Base-by-base conservation (phyloP, 169 alveolate species). In the Nephromyces sp. region DNA sequence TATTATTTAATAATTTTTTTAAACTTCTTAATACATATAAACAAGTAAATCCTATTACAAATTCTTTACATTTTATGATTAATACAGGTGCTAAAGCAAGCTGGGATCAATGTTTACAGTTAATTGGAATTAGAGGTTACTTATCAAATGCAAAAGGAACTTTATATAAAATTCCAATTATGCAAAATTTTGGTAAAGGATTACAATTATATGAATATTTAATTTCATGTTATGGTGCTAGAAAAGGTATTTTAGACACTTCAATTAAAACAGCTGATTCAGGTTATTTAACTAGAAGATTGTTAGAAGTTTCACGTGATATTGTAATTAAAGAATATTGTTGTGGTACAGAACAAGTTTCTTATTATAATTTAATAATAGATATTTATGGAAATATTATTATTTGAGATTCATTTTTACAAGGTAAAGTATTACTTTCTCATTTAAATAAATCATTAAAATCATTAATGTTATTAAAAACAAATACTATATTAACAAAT, bases 201-300 rank as follows among this genome's bases (percentile, higher is more conserved):
- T 63, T 78, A 75, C 66, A 22, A 6, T 15, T 52, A 8, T 76
- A 75, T 76, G 84, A 78, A 76, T 25, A 76, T 74, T 68, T 78
- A 15, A 76, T 70, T 34, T 78, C 84, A 24, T 78, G 79, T 65
- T 78, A 76, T 77, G 33, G 84, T 0, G 79, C 84, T n/a, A 75
- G 84, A 78, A 78, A 68, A 32, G 82, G 84, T 6, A 74, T 78
- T 32, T 64, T 78, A 66, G 84, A 78, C 69, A 75, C 84, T 78
- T 24, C 84, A 27, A 34, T 78, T 51, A 78, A 72, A 76, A 78
- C 83, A 0, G 52, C 84, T 0, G 80, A 78, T 70, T 72, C 84
- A 0, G 84, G 84, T 5, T 78, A 78, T 78, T 75, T 78, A 75
- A 74, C 84, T 66, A 73, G 84, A 68, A 52, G 80, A 61, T 53